Evolutionary conservation across 169 alveolate species (phyloP).

Genomic region (Cyclospora cayetanensis): DNA sequence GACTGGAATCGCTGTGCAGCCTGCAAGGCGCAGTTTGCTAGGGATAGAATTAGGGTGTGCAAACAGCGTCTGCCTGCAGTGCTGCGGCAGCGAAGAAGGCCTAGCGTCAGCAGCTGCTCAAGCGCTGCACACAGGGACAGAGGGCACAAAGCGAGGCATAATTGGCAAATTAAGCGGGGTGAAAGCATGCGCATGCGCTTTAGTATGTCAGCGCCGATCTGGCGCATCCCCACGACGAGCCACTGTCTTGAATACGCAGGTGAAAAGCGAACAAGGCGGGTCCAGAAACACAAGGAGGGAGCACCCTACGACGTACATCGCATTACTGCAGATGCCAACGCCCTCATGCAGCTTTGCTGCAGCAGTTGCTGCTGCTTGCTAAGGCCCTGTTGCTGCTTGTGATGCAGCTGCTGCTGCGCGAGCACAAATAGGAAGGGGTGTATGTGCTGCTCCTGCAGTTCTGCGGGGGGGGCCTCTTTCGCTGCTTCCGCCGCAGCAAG

Average conservation of each 20-base stretch:
- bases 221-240: no score
- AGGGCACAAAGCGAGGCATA: not conserved
- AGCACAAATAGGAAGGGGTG: slow-evolving; percentile 66
- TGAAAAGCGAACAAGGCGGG: not conserved
- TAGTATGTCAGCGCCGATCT: no score
- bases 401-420: slow-evolving; percentile 62
- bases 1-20: slow-evolving; percentile 57
- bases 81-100: slow-evolving; percentile 63
- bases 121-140: slow-evolving; percentile 7
- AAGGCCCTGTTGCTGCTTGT: slow-evolving; percentile 58
- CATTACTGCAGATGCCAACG: slow-evolving; percentile 56
- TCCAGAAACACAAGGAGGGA: no score
- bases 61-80: slow-evolving; percentile 52
- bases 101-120: slow-evolving; percentile 52
- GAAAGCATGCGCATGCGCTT: not conserved
- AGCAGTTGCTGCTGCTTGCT: slow-evolving; percentile 57
- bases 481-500: slow-evolving; percentile 62
- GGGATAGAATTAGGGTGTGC: slow-evolving; percentile 38
- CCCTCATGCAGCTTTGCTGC: slow-evolving; percentile 69
- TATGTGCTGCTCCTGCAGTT: slow-evolving; percentile 60
- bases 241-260: no score
- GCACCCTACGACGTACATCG: slow-evolving; percentile 1
- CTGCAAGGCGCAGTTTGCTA: slow-evolving; percentile 56
- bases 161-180: not conserved
- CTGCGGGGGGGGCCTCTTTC: slow-evolving; percentile 49